phyloP scores from a whole-genome alignment of 2,329 filamentous ascomycete genomes.

The Scorias spongiosa region DNA sequence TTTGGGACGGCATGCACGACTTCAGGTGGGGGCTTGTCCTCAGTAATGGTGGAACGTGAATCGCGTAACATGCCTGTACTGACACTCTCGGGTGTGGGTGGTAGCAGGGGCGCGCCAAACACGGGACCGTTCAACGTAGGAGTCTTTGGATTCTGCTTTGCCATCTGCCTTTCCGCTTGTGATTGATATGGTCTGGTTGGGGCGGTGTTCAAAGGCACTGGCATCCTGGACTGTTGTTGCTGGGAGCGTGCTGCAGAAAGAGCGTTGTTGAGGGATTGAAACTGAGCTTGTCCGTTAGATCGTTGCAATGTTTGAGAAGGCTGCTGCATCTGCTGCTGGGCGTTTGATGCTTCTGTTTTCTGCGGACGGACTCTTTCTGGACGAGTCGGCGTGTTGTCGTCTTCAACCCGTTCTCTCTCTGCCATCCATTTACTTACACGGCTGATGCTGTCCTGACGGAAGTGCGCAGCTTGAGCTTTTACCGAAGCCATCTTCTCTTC shows the following conservation, averaged over 20 bases:
- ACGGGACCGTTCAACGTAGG: slow-evolving; percentile 6
- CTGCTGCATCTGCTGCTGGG: slow-evolving; percentile 1
- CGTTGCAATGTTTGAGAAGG: slow-evolving; percentile 1
- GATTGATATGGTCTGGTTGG: not conserved
- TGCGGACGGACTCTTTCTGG: slow-evolving; percentile 12
- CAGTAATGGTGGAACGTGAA: slow-evolving; percentile 16
- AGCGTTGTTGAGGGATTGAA: slow-evolving; percentile 11
- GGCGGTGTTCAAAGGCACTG: not conserved
- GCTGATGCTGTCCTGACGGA: slow-evolving; percentile 20
- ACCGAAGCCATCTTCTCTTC: not conserved
- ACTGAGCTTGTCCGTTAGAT: slow-evolving; percentile 5
- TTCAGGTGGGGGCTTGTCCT: not conserved
- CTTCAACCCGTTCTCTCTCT: slow-evolving; percentile 8
- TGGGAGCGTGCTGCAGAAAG: not conserved
- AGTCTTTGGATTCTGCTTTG: not conserved
- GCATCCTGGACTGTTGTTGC: not conserved
- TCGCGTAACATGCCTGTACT: slow-evolving; percentile 19
- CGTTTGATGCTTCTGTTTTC: slow-evolving; percentile 1
- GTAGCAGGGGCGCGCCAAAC: slow-evolving; percentile 13
- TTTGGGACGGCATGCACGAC: too few relatives aligned
- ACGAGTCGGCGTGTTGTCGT: slow-evolving; percentile 17
- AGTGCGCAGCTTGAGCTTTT: slow-evolving; percentile 3
- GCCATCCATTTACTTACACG: slow-evolving; percentile 23
- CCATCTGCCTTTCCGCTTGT: not conserved
- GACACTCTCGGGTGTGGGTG: slow-evolving; percentile 20